phyloP scores from a whole-genome alignment of 148 eudicot species.

The Chenopodium berlandieri region DNA sequence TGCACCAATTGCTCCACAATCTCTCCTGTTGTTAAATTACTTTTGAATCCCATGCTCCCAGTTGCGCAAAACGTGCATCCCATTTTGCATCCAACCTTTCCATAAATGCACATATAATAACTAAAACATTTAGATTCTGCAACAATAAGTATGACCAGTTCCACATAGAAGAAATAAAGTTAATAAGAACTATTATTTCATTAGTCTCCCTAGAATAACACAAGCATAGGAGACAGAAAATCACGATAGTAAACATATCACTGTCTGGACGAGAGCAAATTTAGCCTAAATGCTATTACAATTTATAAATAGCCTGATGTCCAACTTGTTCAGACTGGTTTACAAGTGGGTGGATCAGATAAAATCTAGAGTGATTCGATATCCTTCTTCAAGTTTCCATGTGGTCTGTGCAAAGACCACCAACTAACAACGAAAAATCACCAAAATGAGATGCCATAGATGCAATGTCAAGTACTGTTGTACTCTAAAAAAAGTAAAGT shows the following conservation, averaged over 20 bases:
- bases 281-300: not conserved
- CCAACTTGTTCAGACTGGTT: not conserved
- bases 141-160: not conserved
- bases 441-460: not conserved
- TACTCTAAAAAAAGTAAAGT: not conserved
- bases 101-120: not conserved
- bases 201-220: not conserved
- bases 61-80: conserved; percentile 96
- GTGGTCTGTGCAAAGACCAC: not conserved
- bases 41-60: conserved; percentile 96
- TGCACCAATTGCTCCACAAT: conserved; percentile 94
- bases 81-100: conserved; percentile 97
- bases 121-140: not conserved
- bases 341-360: not conserved
- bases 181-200: not conserved
- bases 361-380: not conserved
- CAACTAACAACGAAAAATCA: not conserved
- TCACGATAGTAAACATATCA: not conserved
- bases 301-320: not conserved
- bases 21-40: conserved; percentile 83
- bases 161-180: not conserved
- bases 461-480: not conserved
- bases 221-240: not conserved
- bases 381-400: not conserved
- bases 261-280: not conserved